Evolutionary conservation across 768 basidiomycete genomes (phyloP), one percentile per base, ranked within the genome.

Genomic region (Russula foetens): DNA sequence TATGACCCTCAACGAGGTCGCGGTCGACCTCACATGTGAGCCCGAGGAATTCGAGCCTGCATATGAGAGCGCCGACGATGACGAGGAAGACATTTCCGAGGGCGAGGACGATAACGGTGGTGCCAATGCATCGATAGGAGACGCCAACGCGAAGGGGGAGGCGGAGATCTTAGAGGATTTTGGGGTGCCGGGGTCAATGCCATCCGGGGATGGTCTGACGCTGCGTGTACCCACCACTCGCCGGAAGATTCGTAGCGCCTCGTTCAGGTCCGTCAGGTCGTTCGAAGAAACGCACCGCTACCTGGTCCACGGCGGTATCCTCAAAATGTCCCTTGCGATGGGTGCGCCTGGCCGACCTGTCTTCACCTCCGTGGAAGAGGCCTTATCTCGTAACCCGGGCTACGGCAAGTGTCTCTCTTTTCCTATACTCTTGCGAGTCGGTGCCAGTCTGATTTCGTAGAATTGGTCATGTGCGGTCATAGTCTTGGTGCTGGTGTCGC

Each of bases 1-100:
- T 2, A 88, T 92, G 88, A 88, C 86, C 3, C 75, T 93, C 45
- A 92, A 92, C 66, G 90, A 92, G 71, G 81, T 92, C 5, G 90
- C 90, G 17, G 89, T 88, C 11, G 90, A 92, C 72, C 76, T 92
- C 50, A 89, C 90, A 0, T 92, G 91, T 71, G 86, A 91, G 58
- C 80, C 85, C 0, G 84, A 83, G 43, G 76, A 80, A 23, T 89
- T 89, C 63, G 76, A 80, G 57, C 84, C 62, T 24, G 62, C 62
- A 8, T 38, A 55, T 26, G 23, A 21, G 23, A 35, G 51, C 29
- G 72, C 69, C 26, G 70, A 69, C 38, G 31, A 66, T 63, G 62
- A 61, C n/a, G 49, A 53, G 19, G 61, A 59, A 23, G 2, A 38
- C 23, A 9, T 28, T 38, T 31, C 45, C 4, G 48, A 45, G 23